Evolutionary conservation across 1,284 basidiomycete genomes (phyloP).

Genomic region (Ustilago loliicola): DNA sequence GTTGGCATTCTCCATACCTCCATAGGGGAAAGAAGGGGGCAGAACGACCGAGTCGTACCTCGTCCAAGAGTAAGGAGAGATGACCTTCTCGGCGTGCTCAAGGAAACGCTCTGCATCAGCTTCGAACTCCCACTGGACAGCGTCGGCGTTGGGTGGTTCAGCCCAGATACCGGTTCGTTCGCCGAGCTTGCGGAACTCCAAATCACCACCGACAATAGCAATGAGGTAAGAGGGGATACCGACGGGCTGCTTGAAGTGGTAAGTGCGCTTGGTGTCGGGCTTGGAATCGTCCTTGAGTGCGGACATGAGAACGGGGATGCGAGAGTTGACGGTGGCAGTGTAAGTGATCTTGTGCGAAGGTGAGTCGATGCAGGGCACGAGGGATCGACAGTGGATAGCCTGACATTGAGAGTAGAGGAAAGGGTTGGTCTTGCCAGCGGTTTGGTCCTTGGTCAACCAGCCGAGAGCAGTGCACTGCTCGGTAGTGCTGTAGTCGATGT

Average conservation of each 20-base stretch:
- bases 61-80: constrained; percentile 81
- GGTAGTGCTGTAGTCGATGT: constrained; percentile 76
- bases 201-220: constrained; percentile 67
- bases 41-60: constrained; percentile 93
- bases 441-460: constrained; percentile 93
- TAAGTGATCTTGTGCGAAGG: constrained; percentile 69
- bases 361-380: constrained; percentile 65
- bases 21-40: constrained; percentile 89
- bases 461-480: constrained; percentile 86
- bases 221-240: constrained; percentile 68
- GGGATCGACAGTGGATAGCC: constrained; percentile 73
- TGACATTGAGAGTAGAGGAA: constrained; percentile 96
- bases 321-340: constrained; percentile 60
- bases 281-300: constrained; percentile 62
- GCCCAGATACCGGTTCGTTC: constrained; percentile 69
- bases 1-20: constrained; percentile 71
- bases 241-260: constrained; percentile 66
- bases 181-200: constrained; percentile 65
- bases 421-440: constrained; percentile 80
- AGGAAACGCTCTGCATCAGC: constrained; percentile 68
- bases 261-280: constrained; percentile 38
- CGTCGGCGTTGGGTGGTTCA: constrained; percentile 63
- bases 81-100: constrained; percentile 64
- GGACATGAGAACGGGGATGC: constrained; percentile 68
- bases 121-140: constrained; percentile 69